Evolutionary conservation across 805 yeast genomes (phyloP), one percentile per base, ranked within the genome.

Genomic region (Ogataea neopini): DNA sequence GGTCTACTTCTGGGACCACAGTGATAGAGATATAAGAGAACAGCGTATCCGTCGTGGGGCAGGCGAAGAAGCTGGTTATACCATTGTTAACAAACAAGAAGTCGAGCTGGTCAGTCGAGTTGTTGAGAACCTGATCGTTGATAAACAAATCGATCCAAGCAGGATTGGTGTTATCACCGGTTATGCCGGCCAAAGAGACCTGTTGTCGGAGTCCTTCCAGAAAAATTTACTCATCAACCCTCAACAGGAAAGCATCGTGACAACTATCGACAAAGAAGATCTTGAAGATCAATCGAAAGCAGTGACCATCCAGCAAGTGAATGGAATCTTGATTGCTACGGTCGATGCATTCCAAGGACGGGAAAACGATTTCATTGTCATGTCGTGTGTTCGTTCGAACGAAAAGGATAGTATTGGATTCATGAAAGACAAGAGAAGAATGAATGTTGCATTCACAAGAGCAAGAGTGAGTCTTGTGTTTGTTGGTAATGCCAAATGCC

Each of bases 261-360:
- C 75, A 36, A 82, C 79, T 45, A 71, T 76, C 20, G 90, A 84
- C 58, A 78, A 82, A 45, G 88, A 83, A 53, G 88, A 83, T 59
- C 66, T 79, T 26, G 66, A 68, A 33, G 64, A 66, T 33, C 77
- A 72, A 36, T 67, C 76, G 3, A 61, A 58, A 26, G 59, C 55
- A 15, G 70, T 73, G 11, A 76, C 79, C 2, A 74, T 79, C 44
- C 80, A 79, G 53, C 56, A 54, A 35, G 63, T 77, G 33, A 70
- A 73, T 44, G 76, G 74, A 3, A 61, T 76, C 14, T 69, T 75
- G 67, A 68, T 79, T 54, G 73, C 78, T 13, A 66, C 88, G 0
- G 86, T 89, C n/a, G 97, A 89, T 66, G 94, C 96, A 1, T 89
- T 89, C 70, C 96, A 89, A 67, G 96, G 96, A 25, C 75, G 96